Conservation (phyloP, 2,329 filamentous ascomycete species). For the Fusarium lyarnte region DNA sequence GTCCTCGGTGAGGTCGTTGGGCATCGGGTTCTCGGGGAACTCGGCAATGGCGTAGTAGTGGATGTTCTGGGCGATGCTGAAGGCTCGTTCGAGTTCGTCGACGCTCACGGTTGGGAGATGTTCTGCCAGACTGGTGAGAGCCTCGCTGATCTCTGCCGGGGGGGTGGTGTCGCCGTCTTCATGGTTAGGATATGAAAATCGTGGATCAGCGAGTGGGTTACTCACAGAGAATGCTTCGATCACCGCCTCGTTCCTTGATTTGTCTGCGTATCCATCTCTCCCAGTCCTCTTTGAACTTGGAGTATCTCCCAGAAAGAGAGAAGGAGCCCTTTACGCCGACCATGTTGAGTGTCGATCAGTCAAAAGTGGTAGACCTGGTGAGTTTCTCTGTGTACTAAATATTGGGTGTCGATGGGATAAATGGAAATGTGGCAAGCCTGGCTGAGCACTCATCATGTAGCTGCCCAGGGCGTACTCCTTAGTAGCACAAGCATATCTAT, state of each 20-base stretch:
- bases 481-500: accelerated
- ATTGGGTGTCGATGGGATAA: neutral
- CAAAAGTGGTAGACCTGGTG: neutral
- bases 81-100: neutral
- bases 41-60: neutral
- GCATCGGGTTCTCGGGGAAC: neutral
- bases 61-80: neutral
- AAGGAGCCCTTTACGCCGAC: accelerated
- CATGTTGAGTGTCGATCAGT: neutral
- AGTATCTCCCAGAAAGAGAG: accelerated
- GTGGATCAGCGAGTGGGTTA: neutral
- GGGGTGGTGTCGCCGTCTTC: neutral
- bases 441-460: neutral
- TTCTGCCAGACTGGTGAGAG: neutral
- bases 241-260: neutral
- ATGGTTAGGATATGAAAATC: no score
- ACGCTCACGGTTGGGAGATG: neutral
- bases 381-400: no score
- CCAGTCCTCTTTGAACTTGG: neutral
- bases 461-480: neutral
- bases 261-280: neutral
- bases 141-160: neutral
- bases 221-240: neutral
- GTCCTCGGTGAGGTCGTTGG: neutral
- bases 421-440: neutral